Conservation (phyloP, 2,329 filamentous ascomycete species). For the Aplosporella prunicola region DNA sequence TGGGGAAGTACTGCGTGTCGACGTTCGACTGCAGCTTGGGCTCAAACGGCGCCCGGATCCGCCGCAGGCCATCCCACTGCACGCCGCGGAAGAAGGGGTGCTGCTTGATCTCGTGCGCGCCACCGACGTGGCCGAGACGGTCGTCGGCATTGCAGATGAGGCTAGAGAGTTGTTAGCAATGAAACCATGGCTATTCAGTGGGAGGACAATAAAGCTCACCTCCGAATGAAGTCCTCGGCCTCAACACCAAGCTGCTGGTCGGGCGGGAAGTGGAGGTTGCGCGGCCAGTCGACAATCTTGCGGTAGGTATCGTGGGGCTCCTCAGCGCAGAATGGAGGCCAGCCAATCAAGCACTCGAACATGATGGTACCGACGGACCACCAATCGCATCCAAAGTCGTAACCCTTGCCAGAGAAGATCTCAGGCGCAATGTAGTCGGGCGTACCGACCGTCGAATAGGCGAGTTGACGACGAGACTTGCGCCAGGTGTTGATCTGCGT, state of each 20-base stretch:
- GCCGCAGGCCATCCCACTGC: slow-evolving; percentile 83
- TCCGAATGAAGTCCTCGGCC: slow-evolving; percentile 85
- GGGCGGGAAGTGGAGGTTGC: slow-evolving; percentile 91
- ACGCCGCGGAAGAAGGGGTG: slow-evolving; percentile 97
- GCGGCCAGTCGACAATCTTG: slow-evolving; percentile 98
- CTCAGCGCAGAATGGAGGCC: slow-evolving; percentile 98
- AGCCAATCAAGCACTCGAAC: slow-evolving; percentile 97
- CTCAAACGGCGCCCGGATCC: slow-evolving; percentile 92
- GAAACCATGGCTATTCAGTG: slow-evolving; percentile 9
- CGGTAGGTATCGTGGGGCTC: slow-evolving; percentile 96
- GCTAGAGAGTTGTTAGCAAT: slow-evolving; percentile 38
- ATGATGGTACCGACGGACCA: slow-evolving; percentile 98
- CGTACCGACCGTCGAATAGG: slow-evolving; percentile 95
- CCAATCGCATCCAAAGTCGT: slow-evolving; percentile 97
- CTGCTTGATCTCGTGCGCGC: slow-evolving; percentile 83
- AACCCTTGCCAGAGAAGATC: slow-evolving; percentile 93
- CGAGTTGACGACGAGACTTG: slow-evolving; percentile 88
- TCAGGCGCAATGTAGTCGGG: slow-evolving; percentile 98
- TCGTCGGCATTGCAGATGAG: slow-evolving; percentile 92
- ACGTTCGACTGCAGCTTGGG: slow-evolving; percentile 86
- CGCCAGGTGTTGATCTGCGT: slow-evolving; percentile 98
- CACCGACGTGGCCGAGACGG: slow-evolving; percentile 71
- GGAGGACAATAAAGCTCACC: slow-evolving; percentile 44
- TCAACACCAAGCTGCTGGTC: slow-evolving; percentile 83
- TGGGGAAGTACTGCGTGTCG: slow-evolving; percentile 97